phyloP scores from a whole-genome alignment of 208 protist genomes.

The Leishmania guyanensis region DNA sequence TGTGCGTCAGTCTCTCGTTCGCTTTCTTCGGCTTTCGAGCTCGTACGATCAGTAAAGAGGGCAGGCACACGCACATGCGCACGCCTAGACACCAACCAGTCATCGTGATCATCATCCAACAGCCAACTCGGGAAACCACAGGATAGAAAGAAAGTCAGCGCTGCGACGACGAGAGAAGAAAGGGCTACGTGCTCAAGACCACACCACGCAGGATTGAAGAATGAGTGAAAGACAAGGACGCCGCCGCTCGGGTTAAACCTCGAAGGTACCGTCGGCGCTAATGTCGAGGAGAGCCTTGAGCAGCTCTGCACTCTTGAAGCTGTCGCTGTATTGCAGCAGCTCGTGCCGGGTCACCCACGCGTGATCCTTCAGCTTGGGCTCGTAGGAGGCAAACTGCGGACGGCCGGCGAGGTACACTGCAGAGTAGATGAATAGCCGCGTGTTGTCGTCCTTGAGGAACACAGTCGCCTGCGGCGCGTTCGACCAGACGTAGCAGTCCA shows the following conservation, averaged over 20 bases:
- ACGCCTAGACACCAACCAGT: background rate
- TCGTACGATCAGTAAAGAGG: background rate
- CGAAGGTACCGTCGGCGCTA: constrained; percentile 72
- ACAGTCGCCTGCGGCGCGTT: constrained; percentile 79
- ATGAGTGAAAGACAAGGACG: background rate
- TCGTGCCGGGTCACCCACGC: constrained; percentile 81
- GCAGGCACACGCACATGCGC: background rate
- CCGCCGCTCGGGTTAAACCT: constrained; percentile 5
- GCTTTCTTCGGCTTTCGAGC: background rate
- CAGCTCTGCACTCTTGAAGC: constrained; percentile 59
- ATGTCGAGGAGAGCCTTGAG: constrained; percentile 74
- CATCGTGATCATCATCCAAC: background rate
- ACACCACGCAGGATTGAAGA: background rate
- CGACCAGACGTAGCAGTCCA: constrained; percentile 81
- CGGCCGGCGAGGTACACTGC: constrained; percentile 73
- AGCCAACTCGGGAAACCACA: background rate
- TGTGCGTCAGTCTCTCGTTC: background rate
- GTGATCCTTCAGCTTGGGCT: constrained; percentile 65
- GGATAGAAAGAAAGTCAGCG: background rate
- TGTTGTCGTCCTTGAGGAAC: constrained; percentile 32
- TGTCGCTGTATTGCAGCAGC: constrained; percentile 64
- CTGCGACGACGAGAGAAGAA: background rate
- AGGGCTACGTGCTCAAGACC: background rate
- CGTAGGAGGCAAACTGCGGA: constrained; percentile 61
- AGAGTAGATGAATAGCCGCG: constrained; percentile 71